Evolutionary conservation across 768 basidiomycete species (phyloP), one percentile per base, ranked within the genome.

Genomic region (Agrocybe praecox): DNA sequence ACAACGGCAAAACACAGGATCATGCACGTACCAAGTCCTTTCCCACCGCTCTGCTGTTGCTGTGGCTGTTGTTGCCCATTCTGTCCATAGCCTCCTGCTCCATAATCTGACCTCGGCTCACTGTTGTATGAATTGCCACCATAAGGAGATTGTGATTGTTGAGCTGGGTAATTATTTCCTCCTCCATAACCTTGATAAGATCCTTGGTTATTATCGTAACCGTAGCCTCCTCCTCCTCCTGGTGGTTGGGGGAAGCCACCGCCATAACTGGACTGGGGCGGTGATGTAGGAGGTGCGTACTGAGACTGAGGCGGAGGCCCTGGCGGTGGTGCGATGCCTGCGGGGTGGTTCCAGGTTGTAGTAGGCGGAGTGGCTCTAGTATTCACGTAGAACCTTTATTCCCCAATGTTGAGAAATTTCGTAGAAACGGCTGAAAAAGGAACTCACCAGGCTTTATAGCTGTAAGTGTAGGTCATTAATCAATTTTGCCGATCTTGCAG

Each of bases 381-480:
- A 62, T 92, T 84, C 45, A 92, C 88, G 60, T 92, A 92, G 76
- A 83, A 92, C 90, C 90, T 92, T 58, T 21, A 57, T 14, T 47
- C 50, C 40, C 24, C 43, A 23, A 22, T n/a, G 23, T 14, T 49
- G 10, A 17, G 24, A 24, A 42, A 21, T 43, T n/a, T 45, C 34
- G 11, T 19, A 22, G 26, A 49, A 21, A 29, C 33, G 26, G 8
- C 32, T 36, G 50, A 23, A 53, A 53, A 45, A 45, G 52, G 44
- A 48, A 68, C 78, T 48, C 58, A 90, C 89, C 89, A 92, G 59
- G 84, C 70, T 60, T 78, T 80, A 65, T 90, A 90, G 52, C 69
- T 65, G 52, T 49, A 24, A 42, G 12, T 40, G 43, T 47, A 21
- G 45, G 52, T 62, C 49, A 40, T 15, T 4, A 65, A 52, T 49